Evolutionary conservation across 1,284 basidiomycete genomes (phyloP).

Genomic region (Xanthoconium separans): DNA sequence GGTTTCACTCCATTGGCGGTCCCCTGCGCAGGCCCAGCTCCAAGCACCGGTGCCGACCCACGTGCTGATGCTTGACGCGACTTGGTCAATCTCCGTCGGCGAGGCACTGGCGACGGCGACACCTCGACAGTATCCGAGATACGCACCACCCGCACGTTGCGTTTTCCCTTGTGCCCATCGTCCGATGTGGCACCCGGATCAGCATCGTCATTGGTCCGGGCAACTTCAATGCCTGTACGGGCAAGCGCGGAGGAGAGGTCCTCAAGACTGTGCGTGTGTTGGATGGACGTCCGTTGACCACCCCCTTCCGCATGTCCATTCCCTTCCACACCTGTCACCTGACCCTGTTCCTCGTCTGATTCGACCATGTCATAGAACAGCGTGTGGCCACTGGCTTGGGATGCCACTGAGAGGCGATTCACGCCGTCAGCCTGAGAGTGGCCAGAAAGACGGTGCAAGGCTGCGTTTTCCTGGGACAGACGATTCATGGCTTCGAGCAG

Average conservation of each 20-base stretch:
- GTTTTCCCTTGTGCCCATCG: conserved; percentile 10
- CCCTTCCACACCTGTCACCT: not conserved
- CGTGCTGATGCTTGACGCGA: conserved; percentile 8
- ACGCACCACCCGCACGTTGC: conserved; percentile 24
- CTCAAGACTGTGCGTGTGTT: conserved; percentile 28
- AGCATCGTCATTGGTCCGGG: not conserved
- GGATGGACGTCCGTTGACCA: not conserved
- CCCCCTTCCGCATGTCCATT: not conserved
- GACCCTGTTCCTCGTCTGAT: conserved; percentile 2
- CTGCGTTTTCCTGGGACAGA: conserved; percentile 18
- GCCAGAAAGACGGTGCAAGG: conserved; percentile 13
- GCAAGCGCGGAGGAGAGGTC: conserved; percentile 20
- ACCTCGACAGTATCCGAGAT: conserved; percentile 28
- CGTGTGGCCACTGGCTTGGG: conserved; percentile 29
- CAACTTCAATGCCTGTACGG: conserved; percentile 17
- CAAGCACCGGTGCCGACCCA: not conserved
- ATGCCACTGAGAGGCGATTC: conserved; percentile 22
- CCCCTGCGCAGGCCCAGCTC: not conserved
- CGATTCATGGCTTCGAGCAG: conserved; percentile 31
- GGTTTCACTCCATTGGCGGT: not conserved
- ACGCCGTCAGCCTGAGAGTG: conserved; percentile 7
- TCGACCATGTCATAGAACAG: conserved; percentile 26
- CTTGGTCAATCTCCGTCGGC: conserved; percentile 28
- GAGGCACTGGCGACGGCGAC: conserved; percentile 13
- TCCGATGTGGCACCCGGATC: not conserved